Conservation (phyloP, 1,284 basidiomycete species). For the Butyriboletus regius region DNA sequence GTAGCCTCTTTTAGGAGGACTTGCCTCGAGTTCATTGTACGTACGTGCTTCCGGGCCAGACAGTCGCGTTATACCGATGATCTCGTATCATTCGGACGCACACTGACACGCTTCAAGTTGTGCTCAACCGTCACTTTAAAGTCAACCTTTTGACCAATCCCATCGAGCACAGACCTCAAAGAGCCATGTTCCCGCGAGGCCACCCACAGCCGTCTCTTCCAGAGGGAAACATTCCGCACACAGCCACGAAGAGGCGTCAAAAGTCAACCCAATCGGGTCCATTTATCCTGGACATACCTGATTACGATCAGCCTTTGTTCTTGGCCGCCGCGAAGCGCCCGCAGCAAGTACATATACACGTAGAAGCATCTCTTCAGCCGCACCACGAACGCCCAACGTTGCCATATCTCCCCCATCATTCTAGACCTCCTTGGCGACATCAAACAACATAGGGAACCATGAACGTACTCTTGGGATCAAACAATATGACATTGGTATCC, state of each 20-base stretch:
- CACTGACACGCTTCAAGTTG: no score
- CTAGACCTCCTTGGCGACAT: not conserved
- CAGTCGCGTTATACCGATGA: no score
- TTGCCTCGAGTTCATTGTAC: not conserved
- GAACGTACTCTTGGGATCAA: constrained; percentile 10
- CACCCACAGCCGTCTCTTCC: not conserved
- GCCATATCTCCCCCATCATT: not conserved
- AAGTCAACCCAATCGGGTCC: not conserved
- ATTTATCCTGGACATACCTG: no score
- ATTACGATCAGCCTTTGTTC: not conserved
- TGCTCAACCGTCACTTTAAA: not conserved
- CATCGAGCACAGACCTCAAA: no score
- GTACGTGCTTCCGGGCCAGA: no score
- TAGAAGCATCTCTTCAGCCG: constrained; percentile 9
- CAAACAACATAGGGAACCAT: constrained; percentile 1
- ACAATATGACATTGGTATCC: constrained; percentile 10
- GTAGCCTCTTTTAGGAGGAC: not conserved
- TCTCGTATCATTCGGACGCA: no score
- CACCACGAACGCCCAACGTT: constrained; percentile 7
- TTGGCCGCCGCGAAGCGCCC: constrained; percentile 10
- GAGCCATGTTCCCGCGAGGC: not conserved
- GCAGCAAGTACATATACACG: constrained; percentile 17
- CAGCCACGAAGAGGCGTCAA: not conserved
- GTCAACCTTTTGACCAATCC: not conserved
- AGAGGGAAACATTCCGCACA: not conserved